Conservation (phyloP, 2,329 filamentous ascomycete species). For the Pseudogymnoascus sp. region DNA sequence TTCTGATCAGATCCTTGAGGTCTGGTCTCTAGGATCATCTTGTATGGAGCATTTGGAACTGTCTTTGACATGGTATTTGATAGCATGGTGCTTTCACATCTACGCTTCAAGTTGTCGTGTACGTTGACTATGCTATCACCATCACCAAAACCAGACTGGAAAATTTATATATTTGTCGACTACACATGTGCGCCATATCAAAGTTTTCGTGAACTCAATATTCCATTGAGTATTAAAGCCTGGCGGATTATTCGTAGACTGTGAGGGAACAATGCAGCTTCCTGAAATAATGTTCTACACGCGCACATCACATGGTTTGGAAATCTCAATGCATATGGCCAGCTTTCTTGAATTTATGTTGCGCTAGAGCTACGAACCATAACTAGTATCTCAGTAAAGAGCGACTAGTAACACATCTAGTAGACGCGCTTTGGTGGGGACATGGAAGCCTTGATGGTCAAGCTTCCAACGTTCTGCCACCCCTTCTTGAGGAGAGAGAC, state of each 20-base stretch:
- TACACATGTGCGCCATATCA: not conserved
- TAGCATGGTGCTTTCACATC: not conserved
- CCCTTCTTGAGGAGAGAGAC: constrained; percentile 99
- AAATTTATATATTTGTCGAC: not conserved
- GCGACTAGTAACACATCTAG: constrained; percentile 45
- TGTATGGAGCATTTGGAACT: not conserved
- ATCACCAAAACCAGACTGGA: not conserved
- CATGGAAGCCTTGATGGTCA: constrained; percentile 99
- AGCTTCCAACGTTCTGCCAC: constrained; percentile 99
- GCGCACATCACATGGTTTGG: constrained; percentile 13
- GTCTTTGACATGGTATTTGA: not conserved
- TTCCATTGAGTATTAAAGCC: not conserved
- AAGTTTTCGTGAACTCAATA: not conserved
- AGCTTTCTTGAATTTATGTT: constrained; percentile 9
- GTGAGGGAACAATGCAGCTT: not conserved
- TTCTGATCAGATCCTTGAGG: constrained; percentile 3
- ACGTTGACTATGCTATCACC: too few relatives aligned
- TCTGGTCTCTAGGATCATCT: not conserved
- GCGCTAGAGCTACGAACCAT: constrained; percentile 16
- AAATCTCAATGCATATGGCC: not conserved
- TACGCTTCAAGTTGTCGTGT: too few relatives aligned
- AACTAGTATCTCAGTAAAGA: constrained; percentile 16
- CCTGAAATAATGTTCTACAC: not conserved
- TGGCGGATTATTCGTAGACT: not conserved
- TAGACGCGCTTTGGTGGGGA: constrained; percentile 96